Evolutionary conservation across 768 basidiomycete genomes (phyloP).

Genomic region (Agaricus sinodeliciosus): DNA sequence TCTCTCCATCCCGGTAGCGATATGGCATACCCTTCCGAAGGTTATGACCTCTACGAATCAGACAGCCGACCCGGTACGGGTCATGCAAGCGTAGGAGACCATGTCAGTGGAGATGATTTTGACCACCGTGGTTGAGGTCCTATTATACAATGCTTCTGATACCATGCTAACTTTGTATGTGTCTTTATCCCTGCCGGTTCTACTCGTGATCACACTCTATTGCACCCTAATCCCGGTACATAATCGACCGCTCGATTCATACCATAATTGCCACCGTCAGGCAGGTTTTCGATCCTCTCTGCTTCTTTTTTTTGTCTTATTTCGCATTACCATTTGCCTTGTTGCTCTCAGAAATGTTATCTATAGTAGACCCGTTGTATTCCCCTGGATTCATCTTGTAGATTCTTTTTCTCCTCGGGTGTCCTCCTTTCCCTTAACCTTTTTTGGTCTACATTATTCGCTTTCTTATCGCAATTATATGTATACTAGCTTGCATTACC

Average conservation of each 20-base stretch:
- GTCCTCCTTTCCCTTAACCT: background rate
- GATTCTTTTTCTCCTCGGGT: slow-evolving; percentile 2
- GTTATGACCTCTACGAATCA: slow-evolving; percentile 34
- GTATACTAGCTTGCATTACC: slow-evolving; percentile 7
- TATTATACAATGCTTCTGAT: background rate
- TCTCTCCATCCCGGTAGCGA: slow-evolving; percentile 25
- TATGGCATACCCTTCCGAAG: slow-evolving; percentile 20
- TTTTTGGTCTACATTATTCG: slow-evolving; percentile 6
- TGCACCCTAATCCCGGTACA: slow-evolving; percentile 2
- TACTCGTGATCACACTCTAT: slow-evolving; percentile 1
- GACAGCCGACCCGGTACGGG: slow-evolving; percentile 35
- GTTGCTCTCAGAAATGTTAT: slow-evolving; percentile 7
- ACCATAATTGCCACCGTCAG: slow-evolving; percentile 1
- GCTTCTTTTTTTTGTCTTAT: slow-evolving; percentile 2
- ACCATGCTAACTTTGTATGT: background rate
- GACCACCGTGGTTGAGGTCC: slow-evolving; percentile 13
- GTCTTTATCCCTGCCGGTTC: background rate
- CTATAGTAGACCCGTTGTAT: slow-evolving; percentile 9
- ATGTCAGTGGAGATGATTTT: slow-evolving; percentile 26
- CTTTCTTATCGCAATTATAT: slow-evolving; percentile 9
- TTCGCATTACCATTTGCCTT: background rate
- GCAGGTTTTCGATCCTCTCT: background rate
- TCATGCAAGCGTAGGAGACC: slow-evolving; percentile 27
- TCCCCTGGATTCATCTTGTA: slow-evolving; percentile 2
- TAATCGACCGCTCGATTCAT: slow-evolving; percentile 1